Conservation (phyloP, 2,329 filamentous ascomycete genomes). For the Sarocladium oryzae region DNA sequence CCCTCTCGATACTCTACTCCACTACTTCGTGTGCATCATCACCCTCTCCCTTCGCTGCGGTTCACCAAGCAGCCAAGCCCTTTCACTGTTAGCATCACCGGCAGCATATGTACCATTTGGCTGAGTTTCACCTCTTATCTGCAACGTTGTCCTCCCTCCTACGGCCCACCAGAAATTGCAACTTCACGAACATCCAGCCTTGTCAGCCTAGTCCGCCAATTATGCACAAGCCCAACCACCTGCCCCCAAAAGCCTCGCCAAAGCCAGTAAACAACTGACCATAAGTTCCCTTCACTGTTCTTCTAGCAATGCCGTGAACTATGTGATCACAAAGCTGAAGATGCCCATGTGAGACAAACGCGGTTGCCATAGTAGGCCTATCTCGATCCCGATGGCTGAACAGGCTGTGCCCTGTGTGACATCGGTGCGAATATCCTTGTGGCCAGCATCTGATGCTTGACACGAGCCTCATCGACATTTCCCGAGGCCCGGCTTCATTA, state of each 20-base stretch:
- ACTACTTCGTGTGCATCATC: neutral
- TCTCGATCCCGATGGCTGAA: neutral
- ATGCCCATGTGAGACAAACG: neutral
- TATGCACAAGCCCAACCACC: neutral
- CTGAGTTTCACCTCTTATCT: too few relatives aligned
- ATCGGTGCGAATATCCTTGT: neutral
- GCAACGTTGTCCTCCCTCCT: too few relatives aligned
- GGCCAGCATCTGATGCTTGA: neutral
- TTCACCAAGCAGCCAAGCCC: neutral
- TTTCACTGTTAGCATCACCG: neutral
- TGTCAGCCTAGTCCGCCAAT: neutral
- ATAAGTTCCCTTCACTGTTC: neutral
- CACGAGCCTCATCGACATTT: too few relatives aligned
- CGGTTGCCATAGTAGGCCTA: neutral
- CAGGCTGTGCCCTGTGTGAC: neutral
- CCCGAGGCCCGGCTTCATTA: too few relatives aligned
- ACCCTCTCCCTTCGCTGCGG: neutral
- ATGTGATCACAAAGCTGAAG: neutral
- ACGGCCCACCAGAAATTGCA: too few relatives aligned
- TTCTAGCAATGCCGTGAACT: too few relatives aligned
- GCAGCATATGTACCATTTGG: neutral
- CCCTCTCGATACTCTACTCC: neutral
- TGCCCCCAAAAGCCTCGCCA: neutral
- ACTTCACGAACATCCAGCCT: too few relatives aligned
- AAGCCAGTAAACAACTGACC: neutral